These are phyloP conservation scores for Claviceps pusilla DNA, from an alignment of 2,329 filamentous ascomycete species.

Conservation along the genomic window DNA sequence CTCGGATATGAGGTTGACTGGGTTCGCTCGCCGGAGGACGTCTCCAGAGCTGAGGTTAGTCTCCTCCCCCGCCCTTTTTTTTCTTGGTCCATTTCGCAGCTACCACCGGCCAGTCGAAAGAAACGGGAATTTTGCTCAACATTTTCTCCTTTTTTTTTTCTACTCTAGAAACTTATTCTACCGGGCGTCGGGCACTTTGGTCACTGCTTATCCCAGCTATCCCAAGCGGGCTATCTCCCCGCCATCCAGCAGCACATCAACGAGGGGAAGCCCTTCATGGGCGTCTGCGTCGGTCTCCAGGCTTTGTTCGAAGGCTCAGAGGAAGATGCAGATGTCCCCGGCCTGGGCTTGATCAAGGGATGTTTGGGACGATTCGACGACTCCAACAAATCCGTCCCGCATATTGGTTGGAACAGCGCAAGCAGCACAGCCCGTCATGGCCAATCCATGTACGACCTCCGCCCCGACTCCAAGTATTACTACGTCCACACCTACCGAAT, in stretches of 20 bases:
- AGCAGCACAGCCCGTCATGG: constrained; percentile 43
- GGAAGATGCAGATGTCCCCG: constrained; percentile 57
- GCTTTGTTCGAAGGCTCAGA: constrained; percentile 75
- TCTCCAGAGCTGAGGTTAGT: constrained; percentile 64
- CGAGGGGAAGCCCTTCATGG: constrained; percentile 93
- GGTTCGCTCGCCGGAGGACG: constrained; percentile 72
- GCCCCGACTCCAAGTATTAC: constrained; percentile 84
- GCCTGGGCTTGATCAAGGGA: constrained; percentile 60
- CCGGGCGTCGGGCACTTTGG: constrained; percentile 96
- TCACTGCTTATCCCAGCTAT: constrained; percentile 78
- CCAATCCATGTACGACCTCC: constrained; percentile 56
- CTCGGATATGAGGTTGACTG: constrained; percentile 86
- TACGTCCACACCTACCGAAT: constrained; percentile 93
- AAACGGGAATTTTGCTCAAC: too few relatives aligned
- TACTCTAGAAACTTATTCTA: constrained; percentile 67
- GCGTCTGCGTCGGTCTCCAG: constrained; percentile 89
- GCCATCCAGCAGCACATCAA: constrained; percentile 71
- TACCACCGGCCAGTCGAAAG: too few relatives aligned
- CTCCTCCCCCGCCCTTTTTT: constrained; percentile 2
- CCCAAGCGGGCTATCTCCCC: constrained; percentile 66
- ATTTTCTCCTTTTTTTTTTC: neutral
- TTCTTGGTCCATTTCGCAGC: neutral
- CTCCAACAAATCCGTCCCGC: constrained; percentile 74
- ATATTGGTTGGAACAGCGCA: constrained; percentile 97
- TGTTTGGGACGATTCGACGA: constrained; percentile 64